phyloP scores from a whole-genome alignment of 129 eudicot species.

The Arctium minus region DNA sequence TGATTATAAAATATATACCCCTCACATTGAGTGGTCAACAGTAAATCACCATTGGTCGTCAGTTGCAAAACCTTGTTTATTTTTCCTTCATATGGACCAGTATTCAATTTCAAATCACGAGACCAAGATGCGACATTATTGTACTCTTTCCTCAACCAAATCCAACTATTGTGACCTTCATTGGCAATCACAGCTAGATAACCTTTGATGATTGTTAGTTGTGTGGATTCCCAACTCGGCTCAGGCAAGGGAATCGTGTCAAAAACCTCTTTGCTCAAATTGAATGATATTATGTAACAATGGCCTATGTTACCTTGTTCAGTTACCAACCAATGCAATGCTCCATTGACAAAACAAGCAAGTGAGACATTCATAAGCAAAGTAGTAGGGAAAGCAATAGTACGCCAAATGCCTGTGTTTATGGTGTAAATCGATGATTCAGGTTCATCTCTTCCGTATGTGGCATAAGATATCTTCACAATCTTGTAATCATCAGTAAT shows the following conservation, averaged over 20 bases:
- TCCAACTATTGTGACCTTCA: background rate
- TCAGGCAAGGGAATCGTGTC: background rate
- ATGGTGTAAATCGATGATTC: background rate
- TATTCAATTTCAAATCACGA: background rate
- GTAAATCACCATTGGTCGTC: slow-evolving; percentile 1
- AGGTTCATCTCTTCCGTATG: background rate
- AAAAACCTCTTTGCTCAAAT: slow-evolving; percentile 11
- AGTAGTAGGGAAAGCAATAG: background rate
- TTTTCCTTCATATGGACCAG: too few relatives aligned
- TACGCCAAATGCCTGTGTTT: background rate
- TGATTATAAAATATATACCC: background rate
- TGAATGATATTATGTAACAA: background rate
- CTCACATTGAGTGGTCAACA: background rate
- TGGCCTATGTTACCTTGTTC: background rate
- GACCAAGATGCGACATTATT: background rate
- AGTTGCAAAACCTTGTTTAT: background rate
- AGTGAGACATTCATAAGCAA: background rate
- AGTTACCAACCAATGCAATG: background rate
- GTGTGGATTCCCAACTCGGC: background rate
- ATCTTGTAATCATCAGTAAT: slow-evolving; percentile 1
- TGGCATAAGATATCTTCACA: background rate
- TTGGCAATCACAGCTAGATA: background rate
- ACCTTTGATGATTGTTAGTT: background rate
- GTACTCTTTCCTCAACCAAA: slow-evolving; percentile 5
- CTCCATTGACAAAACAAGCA: slow-evolving; percentile 2